These are phyloP conservation scores for Zygnema cylindricum DNA, from an alignment of 139 green algal species.

Conservation along the genomic window DNA sequence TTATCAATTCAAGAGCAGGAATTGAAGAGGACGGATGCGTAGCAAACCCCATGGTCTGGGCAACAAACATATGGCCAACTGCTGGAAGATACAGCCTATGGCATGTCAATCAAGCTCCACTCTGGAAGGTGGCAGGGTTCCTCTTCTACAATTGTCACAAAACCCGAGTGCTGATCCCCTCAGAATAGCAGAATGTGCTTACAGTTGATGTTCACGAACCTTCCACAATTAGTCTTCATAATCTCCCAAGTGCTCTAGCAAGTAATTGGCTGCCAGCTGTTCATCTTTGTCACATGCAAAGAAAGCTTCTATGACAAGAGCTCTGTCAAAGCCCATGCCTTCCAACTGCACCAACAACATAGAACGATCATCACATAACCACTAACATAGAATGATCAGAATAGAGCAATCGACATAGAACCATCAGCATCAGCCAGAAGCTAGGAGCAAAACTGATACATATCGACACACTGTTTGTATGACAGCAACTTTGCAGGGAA, in stretches of 20 bases:
- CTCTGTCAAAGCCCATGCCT: constrained; percentile 87
- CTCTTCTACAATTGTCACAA: no score
- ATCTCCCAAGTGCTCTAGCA: constrained; percentile 80
- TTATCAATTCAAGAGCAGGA: no score
- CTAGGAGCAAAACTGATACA: neutral
- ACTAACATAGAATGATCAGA: neutral
- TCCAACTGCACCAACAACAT: constrained; percentile 69
- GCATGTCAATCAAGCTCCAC: no score
- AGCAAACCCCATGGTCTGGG: no score
- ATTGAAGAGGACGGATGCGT: no score
- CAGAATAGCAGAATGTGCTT: no score
- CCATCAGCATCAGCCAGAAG: neutral
- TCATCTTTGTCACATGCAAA: constrained; percentile 96
- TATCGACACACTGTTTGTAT: neutral
- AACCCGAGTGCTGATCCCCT: no score
- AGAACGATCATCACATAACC: neutral
- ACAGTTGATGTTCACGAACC: no score
- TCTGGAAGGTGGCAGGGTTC: no score
- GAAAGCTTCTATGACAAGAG: constrained; percentile 86
- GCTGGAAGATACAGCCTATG: no score
- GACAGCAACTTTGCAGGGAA: neutral
- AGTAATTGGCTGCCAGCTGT: constrained; percentile 94
- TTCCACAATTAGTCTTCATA: constrained; percentile 28
- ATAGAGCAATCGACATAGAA: neutral
- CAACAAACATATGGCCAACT: no score